Conservation (phyloP, 2,329 filamentous ascomycete genomes). For the Clonostachys byssicola region DNA sequence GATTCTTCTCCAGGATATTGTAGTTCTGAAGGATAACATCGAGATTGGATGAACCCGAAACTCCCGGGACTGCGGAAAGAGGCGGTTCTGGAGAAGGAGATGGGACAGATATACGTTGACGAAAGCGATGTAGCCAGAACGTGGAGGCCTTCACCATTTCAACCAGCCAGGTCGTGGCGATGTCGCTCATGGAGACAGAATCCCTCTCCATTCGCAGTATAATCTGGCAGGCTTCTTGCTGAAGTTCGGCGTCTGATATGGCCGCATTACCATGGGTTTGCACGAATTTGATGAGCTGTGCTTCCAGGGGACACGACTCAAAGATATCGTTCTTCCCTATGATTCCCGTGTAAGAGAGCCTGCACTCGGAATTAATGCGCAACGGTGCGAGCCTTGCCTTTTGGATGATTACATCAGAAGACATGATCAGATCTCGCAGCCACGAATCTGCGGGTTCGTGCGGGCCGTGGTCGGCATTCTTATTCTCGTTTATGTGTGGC, state of each 20-base stretch:
- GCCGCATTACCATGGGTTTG: slow-evolving; percentile 2
- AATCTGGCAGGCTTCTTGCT: slow-evolving; percentile 13
- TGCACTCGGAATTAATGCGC: slow-evolving; percentile 10
- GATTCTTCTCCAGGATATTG: slow-evolving; percentile 9
- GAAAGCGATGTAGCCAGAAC: slow-evolving; percentile 11
- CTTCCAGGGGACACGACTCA: slow-evolving; percentile 17
- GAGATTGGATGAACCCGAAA: background rate
- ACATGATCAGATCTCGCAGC: slow-evolving; percentile 16
- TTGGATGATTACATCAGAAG: slow-evolving; percentile 2
- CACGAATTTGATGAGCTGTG: slow-evolving; percentile 7
- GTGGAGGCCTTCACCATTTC: slow-evolving; percentile 9
- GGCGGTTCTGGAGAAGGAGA: slow-evolving; percentile 2
- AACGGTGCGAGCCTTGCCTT: slow-evolving; percentile 14
- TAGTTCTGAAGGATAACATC: slow-evolving; percentile 12
- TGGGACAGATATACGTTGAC: slow-evolving; percentile 4
- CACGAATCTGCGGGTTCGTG: slow-evolving; percentile 9
- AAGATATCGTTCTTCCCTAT: slow-evolving; percentile 18
- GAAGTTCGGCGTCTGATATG: slow-evolving; percentile 8
- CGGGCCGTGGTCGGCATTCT: background rate
- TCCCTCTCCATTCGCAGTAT: slow-evolving; percentile 9
- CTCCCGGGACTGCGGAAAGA: background rate
- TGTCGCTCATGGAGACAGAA: slow-evolving; percentile 12
- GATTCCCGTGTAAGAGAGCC: slow-evolving; percentile 13
- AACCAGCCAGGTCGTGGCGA: slow-evolving; percentile 15
- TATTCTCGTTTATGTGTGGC: background rate